A percentile compares a stretch with the other conserved stretches of the same genome.
Conservation (phyloP, 2,329 filamentous ascomycete species). For the Didymella lethalis region DNA sequence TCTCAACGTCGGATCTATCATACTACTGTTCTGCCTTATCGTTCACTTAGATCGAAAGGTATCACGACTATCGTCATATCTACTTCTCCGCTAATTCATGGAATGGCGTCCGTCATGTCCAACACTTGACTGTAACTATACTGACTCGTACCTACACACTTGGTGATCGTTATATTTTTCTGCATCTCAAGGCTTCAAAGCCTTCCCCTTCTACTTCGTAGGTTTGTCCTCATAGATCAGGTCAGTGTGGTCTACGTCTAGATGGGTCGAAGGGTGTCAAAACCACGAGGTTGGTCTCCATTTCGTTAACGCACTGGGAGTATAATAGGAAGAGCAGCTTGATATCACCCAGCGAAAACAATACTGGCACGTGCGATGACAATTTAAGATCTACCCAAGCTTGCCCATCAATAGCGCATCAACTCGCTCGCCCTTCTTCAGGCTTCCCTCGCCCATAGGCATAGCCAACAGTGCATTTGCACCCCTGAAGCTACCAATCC, state of each 20-base stretch:
- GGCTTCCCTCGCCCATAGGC: constrained; percentile 68
- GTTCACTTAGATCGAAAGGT: too few relatives aligned
- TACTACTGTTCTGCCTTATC: too few relatives aligned
- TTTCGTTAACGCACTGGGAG: background rate
- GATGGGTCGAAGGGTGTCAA: background rate
- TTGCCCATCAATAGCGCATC: constrained; percentile 80
- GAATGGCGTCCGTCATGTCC: too few relatives aligned
- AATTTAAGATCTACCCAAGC: constrained; percentile 19
- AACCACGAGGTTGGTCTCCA: background rate
- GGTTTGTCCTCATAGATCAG: too few relatives aligned
- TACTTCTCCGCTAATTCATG: too few relatives aligned
- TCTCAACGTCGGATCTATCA: too few relatives aligned
- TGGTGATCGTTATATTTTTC: too few relatives aligned
- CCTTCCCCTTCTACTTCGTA: too few relatives aligned
- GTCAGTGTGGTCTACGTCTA: background rate
- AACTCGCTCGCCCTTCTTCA: constrained; percentile 73
- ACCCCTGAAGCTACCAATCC: constrained; percentile 84
- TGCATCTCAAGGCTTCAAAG: too few relatives aligned
- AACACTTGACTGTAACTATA: too few relatives aligned
- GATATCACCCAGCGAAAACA: background rate
- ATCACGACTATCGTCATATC: too few relatives aligned
- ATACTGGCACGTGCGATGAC: background rate
- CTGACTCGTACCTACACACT: too few relatives aligned
- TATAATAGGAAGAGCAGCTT: background rate
- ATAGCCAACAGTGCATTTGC: constrained; percentile 88